Conservation (phyloP, 2,329 filamentous ascomycete genomes). For the Stagonosporopsis chrysanthemi region DNA sequence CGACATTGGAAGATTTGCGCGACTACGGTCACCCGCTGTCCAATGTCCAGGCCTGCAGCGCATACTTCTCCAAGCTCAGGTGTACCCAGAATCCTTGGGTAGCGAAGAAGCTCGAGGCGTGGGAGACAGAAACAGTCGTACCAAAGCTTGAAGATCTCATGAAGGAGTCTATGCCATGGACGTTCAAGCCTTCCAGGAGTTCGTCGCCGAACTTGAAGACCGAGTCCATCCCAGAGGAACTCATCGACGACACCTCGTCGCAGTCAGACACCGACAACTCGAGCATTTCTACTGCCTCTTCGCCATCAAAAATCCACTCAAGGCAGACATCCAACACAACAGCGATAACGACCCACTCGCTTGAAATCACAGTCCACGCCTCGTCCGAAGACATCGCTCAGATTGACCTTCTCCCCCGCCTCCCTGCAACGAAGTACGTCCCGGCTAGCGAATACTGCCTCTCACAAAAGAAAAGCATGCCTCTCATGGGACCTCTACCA, state of each 20-base stretch:
- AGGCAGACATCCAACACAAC: conserved; percentile 33
- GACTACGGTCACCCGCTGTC: conserved; percentile 45
- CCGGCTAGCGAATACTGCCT: neutral
- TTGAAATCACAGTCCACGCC: conserved; percentile 42
- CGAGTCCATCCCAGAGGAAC: conserved; percentile 35
- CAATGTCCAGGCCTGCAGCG: conserved; percentile 47
- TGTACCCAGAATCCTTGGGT: conserved; percentile 51
- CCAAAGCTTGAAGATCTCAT: conserved; percentile 39
- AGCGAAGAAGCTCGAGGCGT: conserved; percentile 41
- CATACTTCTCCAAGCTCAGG: conserved; percentile 49
- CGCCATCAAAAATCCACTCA: conserved; percentile 24
- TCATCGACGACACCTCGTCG: conserved; percentile 25
- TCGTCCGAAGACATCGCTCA: conserved; percentile 36
- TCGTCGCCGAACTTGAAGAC: conserved; percentile 25
- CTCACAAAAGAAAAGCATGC: conserved; percentile 20
- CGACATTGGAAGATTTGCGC: conserved; percentile 43
- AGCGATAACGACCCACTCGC: conserved; percentile 27
- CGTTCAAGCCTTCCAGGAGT: conserved; percentile 38
- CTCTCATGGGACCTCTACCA: conserved; percentile 23
- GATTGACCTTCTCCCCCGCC: conserved; percentile 17
- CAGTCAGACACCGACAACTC: conserved; percentile 33
- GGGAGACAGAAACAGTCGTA: conserved; percentile 32
- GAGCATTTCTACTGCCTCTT: conserved; percentile 16
- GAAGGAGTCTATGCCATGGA: conserved; percentile 43
- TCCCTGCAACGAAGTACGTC: conserved; percentile 12